Conservation (phyloP, 202 grass and related monocot genomes). For the Digitaria exilis region DNA sequence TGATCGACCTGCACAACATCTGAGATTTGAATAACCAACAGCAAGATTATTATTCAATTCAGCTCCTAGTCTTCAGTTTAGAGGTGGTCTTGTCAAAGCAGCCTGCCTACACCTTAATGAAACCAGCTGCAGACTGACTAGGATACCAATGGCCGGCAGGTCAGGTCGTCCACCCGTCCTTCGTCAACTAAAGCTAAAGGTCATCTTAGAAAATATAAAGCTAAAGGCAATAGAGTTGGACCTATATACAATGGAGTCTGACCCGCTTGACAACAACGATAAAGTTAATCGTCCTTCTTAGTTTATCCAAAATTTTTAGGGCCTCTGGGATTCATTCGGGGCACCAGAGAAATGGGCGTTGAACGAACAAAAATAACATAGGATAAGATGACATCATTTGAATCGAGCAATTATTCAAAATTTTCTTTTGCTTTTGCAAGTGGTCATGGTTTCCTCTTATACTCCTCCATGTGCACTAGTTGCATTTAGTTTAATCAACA, state of each 20-base stretch:
- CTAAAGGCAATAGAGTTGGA: constrained; percentile 15
- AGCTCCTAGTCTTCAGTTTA: background rate
- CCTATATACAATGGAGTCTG: background rate
- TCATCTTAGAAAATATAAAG: background rate
- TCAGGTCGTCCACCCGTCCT: background rate
- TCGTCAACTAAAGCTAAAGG: constrained; percentile 18
- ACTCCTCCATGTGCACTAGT: background rate
- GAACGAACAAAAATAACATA: background rate
- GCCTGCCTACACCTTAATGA: background rate
- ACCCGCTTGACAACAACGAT: background rate
- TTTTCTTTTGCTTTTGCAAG: background rate
- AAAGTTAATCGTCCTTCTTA: background rate
- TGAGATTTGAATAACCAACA: background rate
- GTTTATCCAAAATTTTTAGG: background rate
- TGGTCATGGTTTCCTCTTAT: constrained; percentile 5
- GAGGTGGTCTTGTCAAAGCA: background rate
- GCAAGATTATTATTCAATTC: background rate
- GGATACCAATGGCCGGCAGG: background rate
- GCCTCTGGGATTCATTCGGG: background rate
- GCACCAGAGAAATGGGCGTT: background rate
- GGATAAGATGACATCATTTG: background rate
- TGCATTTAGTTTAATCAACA: background rate
- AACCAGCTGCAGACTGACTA: background rate
- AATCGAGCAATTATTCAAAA: background rate
- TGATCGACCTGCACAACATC: too few species aligned